Evolutionary conservation across 2,329 filamentous ascomycete genomes (phyloP), one percentile per base, ranked within the genome.

Genomic region (Colletotrichum musicola): DNA sequence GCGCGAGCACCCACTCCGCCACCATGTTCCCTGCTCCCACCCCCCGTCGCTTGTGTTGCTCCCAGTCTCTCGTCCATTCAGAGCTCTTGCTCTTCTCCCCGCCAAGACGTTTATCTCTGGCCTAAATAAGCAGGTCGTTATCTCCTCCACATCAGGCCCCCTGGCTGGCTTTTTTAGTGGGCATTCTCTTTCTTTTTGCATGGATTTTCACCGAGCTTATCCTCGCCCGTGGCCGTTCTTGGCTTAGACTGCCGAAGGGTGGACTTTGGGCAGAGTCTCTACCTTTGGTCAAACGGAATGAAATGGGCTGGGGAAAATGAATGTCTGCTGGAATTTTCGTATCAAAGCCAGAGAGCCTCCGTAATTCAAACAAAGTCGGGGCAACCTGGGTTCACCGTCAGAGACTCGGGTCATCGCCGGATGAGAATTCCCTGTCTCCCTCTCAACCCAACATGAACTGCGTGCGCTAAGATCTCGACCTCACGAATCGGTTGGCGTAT

Each of bases 31-130:
- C 64, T 68, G 64, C 60, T 46, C 12, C 9, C 30, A 35, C 40
- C 55, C 22, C 42, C 59, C 22, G 20, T 25, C 53, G 18, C 25
- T 44, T 69, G 38, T 40, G 50, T 35, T 40, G 54, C 49, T 22
- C 35, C 16, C 47, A n/a, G 47, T 50, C 9, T 27, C 18, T 51
- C 42, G 44, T 35, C 66, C 66, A 69, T 30, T 66, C 66, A 69
- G 49, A 51, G 25, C 38, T 35, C 14, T 9, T 35, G 5, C 38
- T 40, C 22, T 10, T 65, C 66, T 69, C 66, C 56, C 66, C 66
- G 62, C 66, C 66, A 69, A 69, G 66, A 61, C 62, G 35, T 69
- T 66, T 69, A 69, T 69, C 66, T 69, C 62, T 69, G 55, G 13
- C 55, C 66, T n/a, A 61, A 69, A 65, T 56, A 65, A 60, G 66